Base-by-base conservation (phyloP, 1,284 basidiomycete species). In the Boletus smithii region DNA sequence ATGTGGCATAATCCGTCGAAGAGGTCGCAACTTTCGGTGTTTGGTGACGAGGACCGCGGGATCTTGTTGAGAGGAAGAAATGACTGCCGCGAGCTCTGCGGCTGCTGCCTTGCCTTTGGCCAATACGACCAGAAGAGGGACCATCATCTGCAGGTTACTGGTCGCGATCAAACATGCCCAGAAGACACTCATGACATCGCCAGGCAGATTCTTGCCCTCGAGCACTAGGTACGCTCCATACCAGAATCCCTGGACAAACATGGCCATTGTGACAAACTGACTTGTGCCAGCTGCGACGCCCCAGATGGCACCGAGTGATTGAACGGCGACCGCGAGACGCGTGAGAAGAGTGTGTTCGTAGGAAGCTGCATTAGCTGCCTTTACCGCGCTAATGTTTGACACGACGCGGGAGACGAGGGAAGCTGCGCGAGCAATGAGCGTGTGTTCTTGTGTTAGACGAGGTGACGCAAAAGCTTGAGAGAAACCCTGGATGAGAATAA, bases 201-300 rank as follows among this genome's bases (percentile, higher is more conserved):
- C 91, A 0, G 88, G 74, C 2, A 71, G 72, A 43, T 83, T 75
- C 49, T 77, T 80, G 5, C 88, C 88, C 16, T 83, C 75, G 20
- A 82, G 73, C 11, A 99, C 91, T 44, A 97, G 79, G 61, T 88
- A 85, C 3, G 88, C 80, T 11, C 95, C 97, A 65, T 88, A 98
- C 91, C 94, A 97, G 70, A 98, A 98, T 1, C 90, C 94, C 61
- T 94, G 88, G 9, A 98, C 91, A 69, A 98, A 98, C 82, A 97
- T 97, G 29, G 81, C 78, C 74, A 95, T 86, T 53, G 87, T 80
- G 41, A 89, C 73, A 63, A 92, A 88, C 61, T 94, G 89, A 9
- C 78, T 79, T 5, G 84, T 51, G 22, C 83, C 88, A 3, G 79
- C 72, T 8, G 85, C 83, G 31, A 84, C 33, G 5, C 85, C 90